Evolutionary conservation across 169 alveolate species (phyloP).

Genomic region (Cyclospora cayetanensis): DNA sequence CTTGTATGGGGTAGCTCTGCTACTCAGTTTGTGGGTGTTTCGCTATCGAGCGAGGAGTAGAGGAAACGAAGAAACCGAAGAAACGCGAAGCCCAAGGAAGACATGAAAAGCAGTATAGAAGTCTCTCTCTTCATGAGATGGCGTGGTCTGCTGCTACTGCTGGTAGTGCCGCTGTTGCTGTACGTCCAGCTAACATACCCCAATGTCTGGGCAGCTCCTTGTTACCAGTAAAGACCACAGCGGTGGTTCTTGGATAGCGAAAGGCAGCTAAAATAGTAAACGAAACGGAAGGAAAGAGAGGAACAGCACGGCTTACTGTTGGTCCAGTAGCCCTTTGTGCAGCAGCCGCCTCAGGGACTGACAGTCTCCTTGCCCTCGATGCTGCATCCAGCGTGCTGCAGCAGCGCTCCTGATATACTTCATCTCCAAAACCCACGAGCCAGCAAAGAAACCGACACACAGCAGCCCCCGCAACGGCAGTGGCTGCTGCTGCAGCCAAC

Average conservation of each 20-base stretch:
- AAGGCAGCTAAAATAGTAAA: background rate
- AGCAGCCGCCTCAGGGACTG: too few species aligned
- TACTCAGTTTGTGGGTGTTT: too few species aligned
- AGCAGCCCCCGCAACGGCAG: slow-evolving; percentile 21
- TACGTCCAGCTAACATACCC: background rate
- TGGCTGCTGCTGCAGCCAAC: slow-evolving; percentile 34
- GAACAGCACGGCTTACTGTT: too few species aligned
- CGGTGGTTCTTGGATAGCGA: too few species aligned
- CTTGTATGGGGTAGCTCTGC: too few species aligned
- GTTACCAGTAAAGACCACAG: too few species aligned
- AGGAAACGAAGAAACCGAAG: too few species aligned
- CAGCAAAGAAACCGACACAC: background rate
- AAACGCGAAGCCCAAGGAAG: too few species aligned
- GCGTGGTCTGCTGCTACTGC: background rate
- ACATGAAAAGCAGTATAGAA: background rate
- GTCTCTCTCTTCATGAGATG: background rate
- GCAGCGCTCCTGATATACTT: background rate
- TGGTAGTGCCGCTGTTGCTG: background rate
- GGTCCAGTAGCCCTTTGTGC: too few species aligned
- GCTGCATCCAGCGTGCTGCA: background rate
- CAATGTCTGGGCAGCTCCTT: background rate
- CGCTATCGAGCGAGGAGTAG: too few species aligned
- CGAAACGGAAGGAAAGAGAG: background rate
- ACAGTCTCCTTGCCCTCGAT: background rate
- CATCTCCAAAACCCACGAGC: background rate